Base-by-base conservation (phyloP, 2,329 filamentous ascomycete genomes). In the Pseudogymnoascus destructans region DNA sequence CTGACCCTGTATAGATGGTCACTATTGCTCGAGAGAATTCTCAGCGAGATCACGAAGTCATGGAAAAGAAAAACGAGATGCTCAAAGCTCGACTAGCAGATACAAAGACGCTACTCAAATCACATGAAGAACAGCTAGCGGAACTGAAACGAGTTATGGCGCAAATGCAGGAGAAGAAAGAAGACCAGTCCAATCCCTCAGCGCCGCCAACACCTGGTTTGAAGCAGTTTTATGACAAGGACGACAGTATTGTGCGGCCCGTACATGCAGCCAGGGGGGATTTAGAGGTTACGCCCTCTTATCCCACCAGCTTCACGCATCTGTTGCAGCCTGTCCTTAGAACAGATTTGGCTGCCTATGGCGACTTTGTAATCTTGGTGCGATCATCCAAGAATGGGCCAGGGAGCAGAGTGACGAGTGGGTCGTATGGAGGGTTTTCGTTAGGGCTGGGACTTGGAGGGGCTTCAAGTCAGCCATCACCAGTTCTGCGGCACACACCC, bases 81-180 rank as follows among this genome's bases (percentile, higher is more conserved):
- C 79, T 97, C 57, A 87, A 83, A 66, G 79, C 85, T 23, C 91
- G 97, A 70, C 77, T 98, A 57, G 82, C 82, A 59, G 92, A 98
- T 69, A 92, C 88, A 0, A 90, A 97, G 71, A 78, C 80, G 21
- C 79, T 98, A 15, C 79, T 98, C 61, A 84, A 83, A 59, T 95
- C 89, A 0, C 89, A 97, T 66, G 91, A 95, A 69, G 91, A 97
- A 70, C 93, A 98, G 70, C 77, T 98, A 2, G 79, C 86, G 2
- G 88, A 97, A 70, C 80, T 98, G 62, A 98, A 98, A 72, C 77
- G 81, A 17, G 89, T 96, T 62, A 89, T 98, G 83, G 90, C 95
- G 72, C 84, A 86, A 65, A 88, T 96, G 82, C 80, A 78, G 21
- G 77, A 81, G 10, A 82, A 89, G 64, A 79, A 78, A 61, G 87